Base-by-base conservation (phyloP, 2,329 filamentous ascomycete species). In the Thermothelomyces thermophilus region DNA sequence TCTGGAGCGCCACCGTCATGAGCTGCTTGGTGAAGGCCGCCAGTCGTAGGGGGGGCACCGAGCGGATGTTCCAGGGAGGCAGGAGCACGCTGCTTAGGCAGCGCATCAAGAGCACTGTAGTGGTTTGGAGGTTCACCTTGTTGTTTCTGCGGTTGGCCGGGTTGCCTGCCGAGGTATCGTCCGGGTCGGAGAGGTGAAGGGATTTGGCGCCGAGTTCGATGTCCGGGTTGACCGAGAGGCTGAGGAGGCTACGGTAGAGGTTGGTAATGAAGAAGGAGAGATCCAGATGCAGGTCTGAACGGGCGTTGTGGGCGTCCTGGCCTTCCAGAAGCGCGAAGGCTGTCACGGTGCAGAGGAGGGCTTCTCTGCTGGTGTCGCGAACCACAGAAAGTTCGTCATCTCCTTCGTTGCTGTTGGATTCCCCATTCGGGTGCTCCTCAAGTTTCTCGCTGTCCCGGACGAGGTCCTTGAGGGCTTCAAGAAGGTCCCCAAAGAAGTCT, bases 251-350 rank as follows among this genome's bases (percentile, higher is more conserved):
- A 59, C 83, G 84, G 75, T 95, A 98, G 52, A 98, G 86, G 68
- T 96, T 87, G 13, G 86, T 88, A 61, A 89, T 90, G 76, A 98
- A 98, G 76, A 90, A 96, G 61, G 86, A 89, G 33, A 98, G 80
- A 66, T 98, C 94, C 42, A 98, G 83, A 62, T 90, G 87, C 4
- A 97, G 78, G 39, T 84, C 77, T 37, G 83, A 79, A 50, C 89
- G 86, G 42, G 89, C 86, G 69, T 90, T 91, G 70, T 87, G 84
- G 14, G 84, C 89, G 62, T 96, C 91, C 71, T 98, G 93, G 42
- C 93, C 91, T 56, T 93, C 87, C 34, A 98, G 82, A 6, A 98
- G 82, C n/a, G 91, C 90, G 63, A 95, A 97, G 22, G 94, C 93
- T 1, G 93, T 98, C 62, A 94, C 90, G 51, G 90, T 94, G 72